Evolutionary conservation across 2,329 filamentous ascomycete genomes (phyloP).

Genomic region (Hypoxylon sp.): DNA sequence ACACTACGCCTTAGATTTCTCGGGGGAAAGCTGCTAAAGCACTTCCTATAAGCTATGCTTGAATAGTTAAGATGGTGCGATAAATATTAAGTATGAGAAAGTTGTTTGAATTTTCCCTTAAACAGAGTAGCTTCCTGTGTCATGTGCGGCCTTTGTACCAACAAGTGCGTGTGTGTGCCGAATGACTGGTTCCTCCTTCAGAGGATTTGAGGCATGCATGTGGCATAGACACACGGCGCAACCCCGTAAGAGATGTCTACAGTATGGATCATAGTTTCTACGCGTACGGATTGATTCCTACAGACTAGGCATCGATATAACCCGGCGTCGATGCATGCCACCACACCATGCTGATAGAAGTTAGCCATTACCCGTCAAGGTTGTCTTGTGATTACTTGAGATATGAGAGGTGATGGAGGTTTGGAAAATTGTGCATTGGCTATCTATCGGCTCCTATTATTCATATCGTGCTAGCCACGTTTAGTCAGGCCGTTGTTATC

Average conservation of each 20-base stretch:
- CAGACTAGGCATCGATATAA: constrained; percentile 37
- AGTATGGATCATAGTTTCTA: constrained; percentile 21
- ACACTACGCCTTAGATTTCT: background rate
- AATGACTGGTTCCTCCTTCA: constrained; percentile 31
- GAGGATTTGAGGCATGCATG: constrained; percentile 40
- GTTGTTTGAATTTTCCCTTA: constrained; percentile 19
- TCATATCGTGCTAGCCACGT: constrained; percentile 30
- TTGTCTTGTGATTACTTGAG: constrained; percentile 25
- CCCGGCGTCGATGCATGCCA: constrained; percentile 40
- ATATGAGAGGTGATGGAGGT: constrained; percentile 14
- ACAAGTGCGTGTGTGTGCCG: constrained; percentile 25
- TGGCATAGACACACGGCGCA: constrained; percentile 33
- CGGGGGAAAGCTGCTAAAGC: background rate
- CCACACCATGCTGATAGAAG: constrained; percentile 42
- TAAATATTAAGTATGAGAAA: constrained; percentile 16
- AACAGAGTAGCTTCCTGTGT: constrained; percentile 29
- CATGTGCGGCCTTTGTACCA: constrained; percentile 34
- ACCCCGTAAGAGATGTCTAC: constrained; percentile 12
- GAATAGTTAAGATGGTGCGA: constrained; percentile 33
- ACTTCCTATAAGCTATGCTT: constrained; percentile 8
- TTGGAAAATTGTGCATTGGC: constrained; percentile 16
- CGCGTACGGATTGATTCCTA: constrained; percentile 38
- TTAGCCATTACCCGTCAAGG: constrained; percentile 34
- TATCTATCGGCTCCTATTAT: constrained; percentile 16
- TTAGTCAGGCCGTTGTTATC: constrained; percentile 23